Evolutionary conservation across 306 rosid genomes (phyloP).

Genomic region (Cucumis melo): DNA sequence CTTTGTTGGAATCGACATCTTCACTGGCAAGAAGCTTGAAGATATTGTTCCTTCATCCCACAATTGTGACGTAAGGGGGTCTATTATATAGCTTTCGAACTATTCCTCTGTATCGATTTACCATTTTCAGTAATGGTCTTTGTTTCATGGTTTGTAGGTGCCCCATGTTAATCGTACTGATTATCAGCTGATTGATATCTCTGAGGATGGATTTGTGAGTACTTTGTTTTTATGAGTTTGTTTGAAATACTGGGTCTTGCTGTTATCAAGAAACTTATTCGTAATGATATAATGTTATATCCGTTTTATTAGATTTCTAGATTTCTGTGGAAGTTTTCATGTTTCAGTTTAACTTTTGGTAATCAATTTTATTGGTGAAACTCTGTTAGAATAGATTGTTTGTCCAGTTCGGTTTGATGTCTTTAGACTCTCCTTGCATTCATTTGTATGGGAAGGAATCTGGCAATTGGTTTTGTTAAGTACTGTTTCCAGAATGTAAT

Average conservation of each 20-base stretch:
- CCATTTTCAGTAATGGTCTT: background rate
- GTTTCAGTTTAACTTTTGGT: background rate
- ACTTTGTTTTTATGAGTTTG: background rate
- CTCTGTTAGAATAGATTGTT: background rate
- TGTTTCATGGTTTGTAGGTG: conserved; percentile 24
- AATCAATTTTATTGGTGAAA: background rate
- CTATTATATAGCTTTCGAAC: background rate
- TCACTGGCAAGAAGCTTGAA: conserved; percentile 69
- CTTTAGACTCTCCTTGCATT: background rate
- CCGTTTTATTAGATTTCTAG: background rate
- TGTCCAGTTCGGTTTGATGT: too few species aligned
- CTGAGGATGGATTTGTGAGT: conserved; percentile 81
- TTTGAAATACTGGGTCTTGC: background rate
- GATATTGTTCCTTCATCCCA: conserved; percentile 89
- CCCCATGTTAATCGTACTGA: conserved; percentile 83
- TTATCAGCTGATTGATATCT: conserved; percentile 74
- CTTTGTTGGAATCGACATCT: conserved; percentile 76
- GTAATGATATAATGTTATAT: background rate
- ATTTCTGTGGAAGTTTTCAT: background rate
- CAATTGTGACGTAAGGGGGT: conserved; percentile 62
- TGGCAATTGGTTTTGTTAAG: background rate
- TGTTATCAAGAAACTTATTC: background rate
- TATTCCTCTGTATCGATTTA: background rate
- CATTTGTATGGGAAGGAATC: background rate
- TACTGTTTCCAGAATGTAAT: background rate